Evolutionary conservation across 768 basidiomycete species (phyloP).

Genomic region (Filobasidium wieringae): DNA sequence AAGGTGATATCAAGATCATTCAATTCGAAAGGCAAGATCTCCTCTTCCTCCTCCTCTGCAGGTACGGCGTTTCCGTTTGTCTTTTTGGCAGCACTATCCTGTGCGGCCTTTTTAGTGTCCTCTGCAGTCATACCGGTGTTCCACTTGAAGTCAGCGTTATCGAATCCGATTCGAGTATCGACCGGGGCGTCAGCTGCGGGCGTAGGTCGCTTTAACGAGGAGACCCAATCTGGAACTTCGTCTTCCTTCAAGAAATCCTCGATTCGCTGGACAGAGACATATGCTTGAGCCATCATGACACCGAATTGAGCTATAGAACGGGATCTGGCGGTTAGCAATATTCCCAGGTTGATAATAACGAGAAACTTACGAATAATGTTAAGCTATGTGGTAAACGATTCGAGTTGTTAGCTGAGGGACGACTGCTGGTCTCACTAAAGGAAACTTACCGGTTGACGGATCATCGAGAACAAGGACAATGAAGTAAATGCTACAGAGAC

Average conservation of each 20-base stretch:
- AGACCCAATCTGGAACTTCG: conserved; percentile 62
- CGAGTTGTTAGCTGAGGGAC: neutral
- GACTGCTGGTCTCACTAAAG: too few relatives aligned
- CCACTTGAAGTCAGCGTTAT: conserved; percentile 54
- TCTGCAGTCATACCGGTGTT: conserved; percentile 45
- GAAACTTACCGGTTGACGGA: conserved; percentile 37
- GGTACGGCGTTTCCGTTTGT: neutral
- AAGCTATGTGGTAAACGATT: neutral
- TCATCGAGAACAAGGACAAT: conserved; percentile 74
- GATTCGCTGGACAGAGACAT: conserved; percentile 58
- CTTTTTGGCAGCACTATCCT: conserved; percentile 21
- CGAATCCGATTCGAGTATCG: conserved; percentile 46
- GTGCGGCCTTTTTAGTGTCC: conserved; percentile 22
- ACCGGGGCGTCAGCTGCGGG: conserved; percentile 1
- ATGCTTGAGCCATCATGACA: conserved; percentile 59
- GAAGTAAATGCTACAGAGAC: conserved; percentile 77
- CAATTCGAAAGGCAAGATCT: conserved; percentile 54
- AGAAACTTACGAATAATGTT: conserved; percentile 26
- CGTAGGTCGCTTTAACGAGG: conserved; percentile 46
- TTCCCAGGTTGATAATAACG: neutral
- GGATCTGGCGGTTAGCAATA: neutral
- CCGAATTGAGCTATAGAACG: conserved; percentile 45
- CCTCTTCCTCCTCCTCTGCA: conserved; percentile 10
- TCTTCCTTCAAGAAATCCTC: conserved; percentile 57
- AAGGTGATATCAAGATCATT: conserved; percentile 56